Percentiles rank a stretch among this genome's conserved stretches.
phyloP scores from a whole-genome alignment of 2,329 filamentous ascomycete species.

The Trichophyton mentagrophytes region DNA sequence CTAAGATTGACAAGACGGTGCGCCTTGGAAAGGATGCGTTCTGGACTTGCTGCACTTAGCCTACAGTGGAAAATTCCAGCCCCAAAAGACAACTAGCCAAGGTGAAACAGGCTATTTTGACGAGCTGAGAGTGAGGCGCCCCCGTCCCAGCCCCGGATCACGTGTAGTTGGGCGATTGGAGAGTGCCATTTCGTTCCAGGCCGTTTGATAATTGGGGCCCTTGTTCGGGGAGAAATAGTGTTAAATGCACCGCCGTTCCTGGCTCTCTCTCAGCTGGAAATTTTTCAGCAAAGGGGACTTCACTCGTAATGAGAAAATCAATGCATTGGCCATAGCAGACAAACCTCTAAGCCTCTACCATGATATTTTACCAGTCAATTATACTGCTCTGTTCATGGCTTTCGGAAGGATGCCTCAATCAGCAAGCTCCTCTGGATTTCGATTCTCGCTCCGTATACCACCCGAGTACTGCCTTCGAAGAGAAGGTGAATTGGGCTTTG shows the following conservation, averaged over 20 bases:
- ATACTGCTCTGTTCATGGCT: conserved; percentile 5
- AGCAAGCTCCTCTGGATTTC: not conserved
- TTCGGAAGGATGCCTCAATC: conserved; percentile 5
- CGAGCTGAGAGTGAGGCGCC: not conserved
- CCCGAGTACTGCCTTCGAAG: conserved; percentile 3
- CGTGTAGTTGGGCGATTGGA: not conserved
- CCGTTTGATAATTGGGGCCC: not conserved
- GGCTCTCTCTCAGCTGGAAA: too few species aligned
- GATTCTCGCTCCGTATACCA: not conserved
- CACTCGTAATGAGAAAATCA: not conserved
- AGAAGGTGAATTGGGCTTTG: conserved; percentile 7
- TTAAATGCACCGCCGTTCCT: too few species aligned
- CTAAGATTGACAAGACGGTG: not conserved
- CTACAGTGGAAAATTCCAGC: not conserved
- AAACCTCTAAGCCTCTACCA: not conserved
- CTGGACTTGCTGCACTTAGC: not conserved
- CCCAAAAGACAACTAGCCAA: not conserved
- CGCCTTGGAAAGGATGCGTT: not conserved
- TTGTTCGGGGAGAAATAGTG: not conserved
- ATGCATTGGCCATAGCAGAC: too few species aligned
- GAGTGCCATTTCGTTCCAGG: not conserved
- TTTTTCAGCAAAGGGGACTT: not conserved
- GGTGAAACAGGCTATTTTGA: not conserved
- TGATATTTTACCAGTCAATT: conserved; percentile 7
- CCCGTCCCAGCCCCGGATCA: not conserved